These are phyloP conservation scores for Suhomyces xylopsoci DNA, from an alignment of 805 yeast genomes.

Conservation along the genomic window DNA sequence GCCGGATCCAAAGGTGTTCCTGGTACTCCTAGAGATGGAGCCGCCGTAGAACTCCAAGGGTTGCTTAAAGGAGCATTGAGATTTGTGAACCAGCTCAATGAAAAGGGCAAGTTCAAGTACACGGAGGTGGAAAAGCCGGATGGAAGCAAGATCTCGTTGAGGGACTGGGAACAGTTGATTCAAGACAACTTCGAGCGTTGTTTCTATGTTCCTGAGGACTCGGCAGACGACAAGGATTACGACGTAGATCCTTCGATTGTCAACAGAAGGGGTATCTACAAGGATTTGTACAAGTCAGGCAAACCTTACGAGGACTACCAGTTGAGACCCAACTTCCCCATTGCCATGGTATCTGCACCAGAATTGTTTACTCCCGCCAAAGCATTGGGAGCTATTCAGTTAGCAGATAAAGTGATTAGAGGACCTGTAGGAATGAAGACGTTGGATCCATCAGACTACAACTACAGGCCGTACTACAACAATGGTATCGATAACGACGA, in stretches of 20 bases:
- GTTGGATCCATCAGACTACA: conserved; percentile 86
- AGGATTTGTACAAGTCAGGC: conserved; percentile 77
- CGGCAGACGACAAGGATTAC: conserved; percentile 57
- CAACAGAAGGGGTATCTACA: conserved; percentile 91
- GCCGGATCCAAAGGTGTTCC: conserved; percentile 91
- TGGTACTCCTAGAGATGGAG: conserved; percentile 97
- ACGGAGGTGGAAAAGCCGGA: conserved; percentile 54
- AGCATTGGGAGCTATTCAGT: conserved; percentile 61
- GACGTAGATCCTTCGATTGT: conserved; percentile 63
- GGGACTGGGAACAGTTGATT: conserved; percentile 69
- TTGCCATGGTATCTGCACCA: conserved; percentile 94
- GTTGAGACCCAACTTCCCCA: conserved; percentile 84
- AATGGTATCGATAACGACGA: conserved; percentile 79
- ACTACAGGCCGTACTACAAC: conserved; percentile 85
- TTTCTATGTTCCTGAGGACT: conserved; percentile 70
- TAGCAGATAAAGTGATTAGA: conserved; percentile 71
- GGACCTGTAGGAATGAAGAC: conserved; percentile 94
- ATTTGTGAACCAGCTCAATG: conserved; percentile 64
- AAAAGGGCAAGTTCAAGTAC: conserved; percentile 54
- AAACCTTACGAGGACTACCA: conserved; percentile 93
- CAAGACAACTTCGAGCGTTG: conserved; percentile 74
- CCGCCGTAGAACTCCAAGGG: conserved; percentile 90
- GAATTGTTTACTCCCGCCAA: conserved; percentile 67
- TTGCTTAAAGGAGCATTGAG: conserved; percentile 78
- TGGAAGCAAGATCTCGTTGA: conserved; percentile 55